Evolutionary conservation across 129 eudicot genomes (phyloP).

Genomic region (Logfia minima): DNA sequence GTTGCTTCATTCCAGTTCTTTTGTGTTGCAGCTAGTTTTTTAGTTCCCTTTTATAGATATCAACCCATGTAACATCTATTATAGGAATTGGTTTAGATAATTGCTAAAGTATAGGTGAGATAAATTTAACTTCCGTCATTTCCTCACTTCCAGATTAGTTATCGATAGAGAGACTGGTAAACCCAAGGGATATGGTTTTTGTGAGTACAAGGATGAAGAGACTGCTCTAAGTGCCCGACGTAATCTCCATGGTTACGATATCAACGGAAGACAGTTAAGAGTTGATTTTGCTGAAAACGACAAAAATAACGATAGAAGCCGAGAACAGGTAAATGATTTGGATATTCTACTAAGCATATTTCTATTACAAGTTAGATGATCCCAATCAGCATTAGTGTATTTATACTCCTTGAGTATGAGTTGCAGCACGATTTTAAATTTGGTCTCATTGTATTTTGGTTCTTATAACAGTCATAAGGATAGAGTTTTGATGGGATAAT

Average conservation of each 20-base stretch:
- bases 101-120: background rate
- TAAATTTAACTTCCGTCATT: background rate
- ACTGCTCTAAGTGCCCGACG: slow-evolving; percentile 98
- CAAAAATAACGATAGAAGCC: slow-evolving; percentile 70
- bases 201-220: slow-evolving; percentile 98
- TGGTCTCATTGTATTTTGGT: background rate
- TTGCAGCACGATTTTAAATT: background rate
- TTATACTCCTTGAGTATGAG: background rate
- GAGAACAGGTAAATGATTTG: slow-evolving; percentile 65
- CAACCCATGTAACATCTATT: background rate
- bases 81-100: background rate
- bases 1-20: background rate
- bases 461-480: background rate
- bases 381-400: background rate
- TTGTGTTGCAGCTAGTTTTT: background rate
- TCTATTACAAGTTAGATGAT: background rate
- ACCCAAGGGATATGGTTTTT: slow-evolving; percentile 97
- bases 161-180: slow-evolving; percentile 92
- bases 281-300: slow-evolving; percentile 99
- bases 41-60: background rate
- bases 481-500: background rate
- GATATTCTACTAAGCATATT: slow-evolving; percentile 13
- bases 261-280: slow-evolving; percentile 92
- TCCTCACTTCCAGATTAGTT: slow-evolving; percentile 59
- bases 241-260: slow-evolving; percentile 92